A percentile compares a stretch with the other conserved stretches of the same genome.
Conservation (phyloP, 192 early-diverging fungal species). For the Spizellomyces sp. region DNA sequence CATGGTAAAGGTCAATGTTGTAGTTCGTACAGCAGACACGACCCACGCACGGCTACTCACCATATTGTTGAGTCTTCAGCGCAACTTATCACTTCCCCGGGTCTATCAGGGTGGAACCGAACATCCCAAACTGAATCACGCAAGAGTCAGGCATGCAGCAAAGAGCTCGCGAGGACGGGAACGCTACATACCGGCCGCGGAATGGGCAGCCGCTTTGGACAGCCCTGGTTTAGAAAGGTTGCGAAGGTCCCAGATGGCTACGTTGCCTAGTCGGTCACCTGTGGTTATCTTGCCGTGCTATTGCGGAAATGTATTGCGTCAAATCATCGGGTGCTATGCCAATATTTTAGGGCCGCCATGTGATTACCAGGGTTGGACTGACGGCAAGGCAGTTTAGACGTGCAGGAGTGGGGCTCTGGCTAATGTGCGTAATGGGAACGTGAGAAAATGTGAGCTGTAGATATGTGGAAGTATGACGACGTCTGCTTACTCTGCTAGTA, state of each 20-base stretch:
- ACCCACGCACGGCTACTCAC: not conserved
- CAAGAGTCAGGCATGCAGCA: not conserved
- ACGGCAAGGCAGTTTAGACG: constrained; percentile 57
- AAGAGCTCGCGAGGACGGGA: too few species aligned
- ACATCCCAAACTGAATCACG: constrained; percentile 22
- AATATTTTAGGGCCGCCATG: too few species aligned
- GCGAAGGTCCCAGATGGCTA: constrained; percentile 28
- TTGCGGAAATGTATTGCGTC: not conserved
- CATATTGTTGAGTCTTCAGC: constrained; percentile 24
- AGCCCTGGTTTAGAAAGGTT: constrained; percentile 11
- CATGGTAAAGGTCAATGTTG: not conserved
- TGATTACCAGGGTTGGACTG: constrained; percentile 10
- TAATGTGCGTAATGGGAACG: not conserved
- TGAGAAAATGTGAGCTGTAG: too few species aligned
- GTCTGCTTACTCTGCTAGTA: too few species aligned
- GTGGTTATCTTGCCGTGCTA: constrained; percentile 25
- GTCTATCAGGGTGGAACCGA: constrained; percentile 17
- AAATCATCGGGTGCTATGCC: too few species aligned
- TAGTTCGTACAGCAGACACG: not conserved
- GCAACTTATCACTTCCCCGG: constrained; percentile 21
- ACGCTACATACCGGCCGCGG: too few species aligned
- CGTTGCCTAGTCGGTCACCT: constrained; percentile 8
- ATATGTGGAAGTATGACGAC: too few species aligned
- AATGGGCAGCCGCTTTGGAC: too few species aligned
- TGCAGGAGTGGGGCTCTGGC: constrained; percentile 4